Evolutionary conservation across 1,139 yeast species (phyloP).

Genomic region (Saccharomycopsis crataegensis): DNA sequence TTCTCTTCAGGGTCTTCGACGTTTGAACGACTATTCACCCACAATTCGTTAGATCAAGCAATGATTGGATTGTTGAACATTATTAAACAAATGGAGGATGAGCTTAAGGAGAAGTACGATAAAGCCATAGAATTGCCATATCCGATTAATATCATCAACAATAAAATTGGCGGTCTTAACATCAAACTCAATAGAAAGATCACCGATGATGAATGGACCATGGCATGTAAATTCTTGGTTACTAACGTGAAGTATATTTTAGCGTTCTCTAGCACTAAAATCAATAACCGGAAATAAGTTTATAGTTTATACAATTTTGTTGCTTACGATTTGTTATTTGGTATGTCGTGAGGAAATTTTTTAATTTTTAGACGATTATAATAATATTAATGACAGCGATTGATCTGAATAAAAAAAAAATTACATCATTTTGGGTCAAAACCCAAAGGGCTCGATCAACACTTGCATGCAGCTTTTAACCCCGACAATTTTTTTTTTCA

Average conservation of each 20-base stretch:
- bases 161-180: conserved; percentile 70
- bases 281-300: not conserved
- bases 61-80: conserved; percentile 70
- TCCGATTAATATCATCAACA: conserved; percentile 43
- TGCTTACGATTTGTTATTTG: too few species aligned
- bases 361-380: not conserved
- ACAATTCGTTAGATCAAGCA: conserved; percentile 64
- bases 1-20: conserved; percentile 62
- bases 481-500: too few species aligned
- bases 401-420: not conserved
- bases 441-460: not conserved
- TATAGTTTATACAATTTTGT: not conserved
- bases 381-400: not conserved
- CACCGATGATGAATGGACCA: conserved; percentile 80
- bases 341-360: too few species aligned
- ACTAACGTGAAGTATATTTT: conserved; percentile 60
- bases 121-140: conserved; percentile 68
- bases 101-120: conserved; percentile 39
- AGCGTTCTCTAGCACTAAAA: conserved; percentile 26
- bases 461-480: too few species aligned
- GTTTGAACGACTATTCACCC: conserved; percentile 60
- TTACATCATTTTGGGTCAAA: not conserved
- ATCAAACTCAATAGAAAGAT: conserved; percentile 59
- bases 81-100: conserved; percentile 47
- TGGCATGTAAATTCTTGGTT: conserved; percentile 74